These are phyloP conservation scores for Ammopiptanthus mongolicus DNA, from an alignment of 306 rosid genomes.

Conservation along the genomic window DNA sequence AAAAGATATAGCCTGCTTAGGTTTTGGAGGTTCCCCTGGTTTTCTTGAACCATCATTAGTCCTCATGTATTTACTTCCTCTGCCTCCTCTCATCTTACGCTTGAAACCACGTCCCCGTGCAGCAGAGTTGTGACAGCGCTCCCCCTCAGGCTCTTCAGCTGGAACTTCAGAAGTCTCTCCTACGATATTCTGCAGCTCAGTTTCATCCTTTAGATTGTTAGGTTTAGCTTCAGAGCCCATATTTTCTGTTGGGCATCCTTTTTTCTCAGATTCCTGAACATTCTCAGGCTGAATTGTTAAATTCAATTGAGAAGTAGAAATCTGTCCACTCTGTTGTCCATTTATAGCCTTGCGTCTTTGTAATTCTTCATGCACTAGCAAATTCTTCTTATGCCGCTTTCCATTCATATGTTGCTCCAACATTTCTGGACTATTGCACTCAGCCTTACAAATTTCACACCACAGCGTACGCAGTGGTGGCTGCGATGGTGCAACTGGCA, in stretches of 20 bases:
- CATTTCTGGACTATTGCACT: constrained; percentile 74
- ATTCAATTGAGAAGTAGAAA: constrained; percentile 45
- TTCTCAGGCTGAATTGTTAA: constrained; percentile 39
- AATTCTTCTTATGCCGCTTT: constrained; percentile 72
- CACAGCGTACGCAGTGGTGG: constrained; percentile 41
- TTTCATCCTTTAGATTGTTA: constrained; percentile 37
- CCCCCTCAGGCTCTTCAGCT: constrained; percentile 35
- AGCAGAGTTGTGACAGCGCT: constrained; percentile 31
- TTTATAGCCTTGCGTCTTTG: constrained; percentile 49
- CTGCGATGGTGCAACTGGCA: constrained; percentile 41
- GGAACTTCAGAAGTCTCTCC: constrained; percentile 39
- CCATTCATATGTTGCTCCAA: constrained; percentile 78
- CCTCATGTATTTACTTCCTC: constrained; percentile 46
- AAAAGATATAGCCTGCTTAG: constrained; percentile 38
- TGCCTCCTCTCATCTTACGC: constrained; percentile 62
- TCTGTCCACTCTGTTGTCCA: constrained; percentile 39
- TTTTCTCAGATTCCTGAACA: constrained; percentile 35
- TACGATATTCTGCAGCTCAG: constrained; percentile 31
- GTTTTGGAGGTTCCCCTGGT: constrained; percentile 41
- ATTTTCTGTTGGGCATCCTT: constrained; percentile 26
- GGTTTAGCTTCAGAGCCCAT: constrained; percentile 30
- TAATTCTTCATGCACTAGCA: constrained; percentile 55
- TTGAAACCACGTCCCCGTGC: constrained; percentile 50
- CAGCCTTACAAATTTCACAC: constrained; percentile 86
- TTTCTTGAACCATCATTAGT: constrained; percentile 51